Conservation (phyloP, 2,329 filamentous ascomycete species). For the Trichoderma oligosporum region DNA sequence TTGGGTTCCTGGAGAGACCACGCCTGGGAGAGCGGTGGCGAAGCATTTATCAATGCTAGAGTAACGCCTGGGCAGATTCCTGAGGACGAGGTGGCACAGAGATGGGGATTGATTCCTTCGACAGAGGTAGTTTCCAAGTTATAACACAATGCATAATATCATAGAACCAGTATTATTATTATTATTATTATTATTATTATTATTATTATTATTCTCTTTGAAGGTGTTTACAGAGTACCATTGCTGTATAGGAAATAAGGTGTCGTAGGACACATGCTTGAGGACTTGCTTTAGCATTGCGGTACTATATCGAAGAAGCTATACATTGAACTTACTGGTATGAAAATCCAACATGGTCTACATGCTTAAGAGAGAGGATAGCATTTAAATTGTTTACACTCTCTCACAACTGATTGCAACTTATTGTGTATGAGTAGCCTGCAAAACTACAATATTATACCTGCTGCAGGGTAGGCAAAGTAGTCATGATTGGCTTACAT, state of each 20-base stretch:
- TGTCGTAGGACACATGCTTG: too few relatives aligned
- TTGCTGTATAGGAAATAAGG: neutral
- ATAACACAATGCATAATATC: constrained; percentile 18
- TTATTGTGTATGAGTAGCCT: too few relatives aligned
- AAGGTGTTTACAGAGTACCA: neutral
- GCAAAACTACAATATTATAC: too few relatives aligned
- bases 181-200: neutral
- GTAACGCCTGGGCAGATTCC: constrained; percentile 31
- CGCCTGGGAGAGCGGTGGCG: constrained; percentile 59
- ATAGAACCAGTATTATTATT: neutral
- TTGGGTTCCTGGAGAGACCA: constrained; percentile 62
- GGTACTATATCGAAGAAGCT: too few relatives aligned
- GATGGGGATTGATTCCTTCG: constrained; percentile 29
- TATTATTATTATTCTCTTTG: neutral
- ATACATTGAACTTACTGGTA: too few relatives aligned
- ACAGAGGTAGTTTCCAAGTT: constrained; percentile 29
- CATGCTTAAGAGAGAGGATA: too few relatives aligned
- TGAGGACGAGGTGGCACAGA: constrained; percentile 28
- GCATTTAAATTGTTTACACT: too few relatives aligned
- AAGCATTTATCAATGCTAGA: constrained; percentile 41
- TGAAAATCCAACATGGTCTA: too few relatives aligned
- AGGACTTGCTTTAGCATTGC: too few relatives aligned
- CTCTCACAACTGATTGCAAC: too few relatives aligned
- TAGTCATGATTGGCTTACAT: too few relatives aligned
- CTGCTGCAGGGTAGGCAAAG: neutral